These are phyloP conservation scores for Chaetomium sp. DNA, from an alignment of 2,329 filamentous ascomycete genomes.

Conservation along the genomic window DNA sequence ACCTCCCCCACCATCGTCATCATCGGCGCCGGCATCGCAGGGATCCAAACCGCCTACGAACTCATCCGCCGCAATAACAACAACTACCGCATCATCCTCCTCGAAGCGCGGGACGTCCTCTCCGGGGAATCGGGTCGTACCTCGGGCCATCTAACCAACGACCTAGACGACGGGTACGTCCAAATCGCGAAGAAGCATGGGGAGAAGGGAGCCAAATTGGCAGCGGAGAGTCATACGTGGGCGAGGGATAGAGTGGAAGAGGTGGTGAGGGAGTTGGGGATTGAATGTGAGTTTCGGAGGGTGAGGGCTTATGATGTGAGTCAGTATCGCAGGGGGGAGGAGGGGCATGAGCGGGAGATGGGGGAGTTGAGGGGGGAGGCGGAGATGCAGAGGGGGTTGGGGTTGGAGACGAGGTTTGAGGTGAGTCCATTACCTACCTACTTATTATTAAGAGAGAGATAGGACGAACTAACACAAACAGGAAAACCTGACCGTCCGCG, in stretches of 20 bases:
- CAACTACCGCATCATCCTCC: slow-evolving; percentile 38
- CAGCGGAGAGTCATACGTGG: slow-evolving; percentile 50
- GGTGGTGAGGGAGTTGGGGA: slow-evolving; percentile 40
- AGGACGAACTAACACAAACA: slow-evolving; percentile 1
- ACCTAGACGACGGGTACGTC: slow-evolving; percentile 47
- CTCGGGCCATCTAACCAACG: slow-evolving; percentile 47
- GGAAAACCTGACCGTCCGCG: slow-evolving; percentile 40
- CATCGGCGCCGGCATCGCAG: slow-evolving; percentile 47
- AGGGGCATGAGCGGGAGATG: slow-evolving; percentile 40
- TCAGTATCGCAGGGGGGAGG: slow-evolving; percentile 37
- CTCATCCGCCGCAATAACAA: slow-evolving; percentile 40
- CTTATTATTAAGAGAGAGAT: background rate
- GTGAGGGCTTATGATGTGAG: slow-evolving; percentile 45
- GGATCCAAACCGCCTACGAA: slow-evolving; percentile 46
- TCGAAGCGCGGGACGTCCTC: slow-evolving; percentile 49
- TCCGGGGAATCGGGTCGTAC: slow-evolving; percentile 49
- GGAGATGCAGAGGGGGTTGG: slow-evolving; percentile 36
- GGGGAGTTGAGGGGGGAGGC: slow-evolving; percentile 40
- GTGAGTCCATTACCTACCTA: slow-evolving; percentile 8
- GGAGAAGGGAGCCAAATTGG: slow-evolving; percentile 38
- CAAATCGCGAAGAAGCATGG: slow-evolving; percentile 48
- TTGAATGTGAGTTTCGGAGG: slow-evolving; percentile 50
- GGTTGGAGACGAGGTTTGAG: slow-evolving; percentile 36
- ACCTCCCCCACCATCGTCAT: slow-evolving; percentile 37
- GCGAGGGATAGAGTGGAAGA: slow-evolving; percentile 46